Evolutionary conservation across 2,329 filamentous ascomycete genomes (phyloP), one percentile per base, ranked within the genome.

Genomic region (Thielaviopsis musarum): DNA sequence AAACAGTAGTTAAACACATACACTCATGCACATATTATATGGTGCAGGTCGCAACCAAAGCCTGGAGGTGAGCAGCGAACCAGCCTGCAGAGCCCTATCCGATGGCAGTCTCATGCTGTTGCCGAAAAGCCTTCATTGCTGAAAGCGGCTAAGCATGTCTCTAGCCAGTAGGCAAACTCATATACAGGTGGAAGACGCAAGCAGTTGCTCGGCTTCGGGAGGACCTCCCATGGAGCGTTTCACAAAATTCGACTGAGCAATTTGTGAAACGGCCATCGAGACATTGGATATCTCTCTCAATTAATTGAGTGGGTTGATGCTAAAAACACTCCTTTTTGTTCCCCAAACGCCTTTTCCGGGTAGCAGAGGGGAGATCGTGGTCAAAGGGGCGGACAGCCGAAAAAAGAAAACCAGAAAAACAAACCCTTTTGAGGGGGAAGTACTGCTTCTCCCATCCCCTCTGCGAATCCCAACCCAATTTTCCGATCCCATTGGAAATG

Each of bases 191-290:
- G 21, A 28, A 45, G 22, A 48, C 38, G 34, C 51, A 49, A 58
- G 24, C 24, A 24, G 51, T 55, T 54, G 41, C 52, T 59, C 54
- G 61, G 58, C 81, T 85, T 84, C 81, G 82, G 83, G 82, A 85
- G 72, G 69, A 81, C 81, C 83, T 86, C 84, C 81, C 82, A 85
- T 84, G 82, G 82, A 84, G 71, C 82, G 84, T 78, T 81, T 83
- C 82, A 84, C 81, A 75, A 70, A 71, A 70, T 59, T 66, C 38
- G 71, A 71, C 70, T 66, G 66, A 69, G 65, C 69, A 56, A 45
- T 66, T 69, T 69, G 80, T 82, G 82, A 85, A 84, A 85, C 79
- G 83, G 83, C 84, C 83, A 85, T 85, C 80, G 77, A 81, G 75
- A 82, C 74, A 72, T 58, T 62, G 73, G 71, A 66, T 64, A 70